These are phyloP conservation scores for Pleurotus cornucopiae DNA, from an alignment of 768 basidiomycete genomes.

Conservation along the genomic window DNA sequence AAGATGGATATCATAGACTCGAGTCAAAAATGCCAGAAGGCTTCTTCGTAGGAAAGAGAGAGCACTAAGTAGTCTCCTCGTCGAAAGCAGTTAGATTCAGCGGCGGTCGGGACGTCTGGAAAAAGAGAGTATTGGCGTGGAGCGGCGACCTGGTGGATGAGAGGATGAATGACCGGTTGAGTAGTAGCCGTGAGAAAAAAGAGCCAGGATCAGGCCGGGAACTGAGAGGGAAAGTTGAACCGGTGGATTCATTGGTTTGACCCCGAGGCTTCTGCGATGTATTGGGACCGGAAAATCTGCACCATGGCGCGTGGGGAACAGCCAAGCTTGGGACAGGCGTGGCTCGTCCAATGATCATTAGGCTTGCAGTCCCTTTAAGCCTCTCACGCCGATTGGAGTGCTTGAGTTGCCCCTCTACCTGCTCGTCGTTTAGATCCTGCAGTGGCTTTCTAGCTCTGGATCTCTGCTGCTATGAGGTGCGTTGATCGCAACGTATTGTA, in stretches of 20 bases:
- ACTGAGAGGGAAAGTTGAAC: conserved; percentile 2
- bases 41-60: background rate
- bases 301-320: conserved; percentile 2
- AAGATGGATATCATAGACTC: background rate
- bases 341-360: conserved; percentile 2
- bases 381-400: conserved; percentile 2
- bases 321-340: background rate
- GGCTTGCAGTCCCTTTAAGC: conserved; percentile 5
- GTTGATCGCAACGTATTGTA: background rate
- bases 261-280: conserved; percentile 9
- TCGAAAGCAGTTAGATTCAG: background rate
- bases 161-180: background rate
- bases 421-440: conserved; percentile 5
- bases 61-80: background rate
- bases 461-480: conserved; percentile 4
- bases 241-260: background rate
- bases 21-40: background rate
- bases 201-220: conserved; percentile 4
- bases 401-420: conserved; percentile 1
- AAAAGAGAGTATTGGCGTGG: background rate
- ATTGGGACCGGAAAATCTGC: conserved; percentile 8
- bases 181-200: conserved; percentile 6
- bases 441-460: background rate
- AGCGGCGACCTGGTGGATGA: conserved; percentile 1
- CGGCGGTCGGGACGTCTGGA: background rate